phyloP scores from a whole-genome alignment of 2,329 filamentous ascomycete genomes.

The Madurella fahalii region DNA sequence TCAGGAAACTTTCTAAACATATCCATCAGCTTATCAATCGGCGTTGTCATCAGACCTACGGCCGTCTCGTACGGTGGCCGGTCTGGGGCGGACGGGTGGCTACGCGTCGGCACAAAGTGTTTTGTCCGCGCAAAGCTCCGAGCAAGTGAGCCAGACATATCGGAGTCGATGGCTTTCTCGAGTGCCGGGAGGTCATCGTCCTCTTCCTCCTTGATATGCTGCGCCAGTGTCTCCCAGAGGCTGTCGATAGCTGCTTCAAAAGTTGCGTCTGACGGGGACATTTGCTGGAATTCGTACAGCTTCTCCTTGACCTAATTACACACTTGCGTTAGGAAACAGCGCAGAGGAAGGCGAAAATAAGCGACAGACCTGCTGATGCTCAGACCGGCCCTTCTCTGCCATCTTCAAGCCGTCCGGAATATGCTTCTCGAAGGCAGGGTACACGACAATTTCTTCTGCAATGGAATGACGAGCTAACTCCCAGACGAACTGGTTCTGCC shows the following conservation, averaged over 20 bases:
- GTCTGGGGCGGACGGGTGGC: conserved; percentile 46
- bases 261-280: conserved; percentile 36
- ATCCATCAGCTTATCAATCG: conserved; percentile 53
- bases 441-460: conserved; percentile 48
- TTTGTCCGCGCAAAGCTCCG: conserved; percentile 48
- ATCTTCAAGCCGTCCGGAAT: conserved; percentile 40
- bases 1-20: conserved; percentile 45
- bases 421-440: conserved; percentile 50
- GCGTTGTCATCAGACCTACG: conserved; percentile 50
- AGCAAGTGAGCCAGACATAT: conserved; percentile 36
- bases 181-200: conserved; percentile 44
- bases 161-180: conserved; percentile 38
- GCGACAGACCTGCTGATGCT: conserved; percentile 40
- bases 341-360: neutral
- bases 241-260: conserved; percentile 36
- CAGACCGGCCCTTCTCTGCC: conserved; percentile 44
- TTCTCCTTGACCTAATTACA: conserved; percentile 49
- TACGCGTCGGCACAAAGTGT: conserved; percentile 48
- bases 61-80: conserved; percentile 54
- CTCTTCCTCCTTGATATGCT: conserved; percentile 51
- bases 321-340: neutral
- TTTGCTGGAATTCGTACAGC: conserved; percentile 46
- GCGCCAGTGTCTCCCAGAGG: conserved; percentile 36
- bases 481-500: conserved; percentile 46
- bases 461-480: conserved; percentile 46